phyloP scores from a whole-genome alignment of 345 rosid species.

The Eucalyptus polybractea region DNA sequence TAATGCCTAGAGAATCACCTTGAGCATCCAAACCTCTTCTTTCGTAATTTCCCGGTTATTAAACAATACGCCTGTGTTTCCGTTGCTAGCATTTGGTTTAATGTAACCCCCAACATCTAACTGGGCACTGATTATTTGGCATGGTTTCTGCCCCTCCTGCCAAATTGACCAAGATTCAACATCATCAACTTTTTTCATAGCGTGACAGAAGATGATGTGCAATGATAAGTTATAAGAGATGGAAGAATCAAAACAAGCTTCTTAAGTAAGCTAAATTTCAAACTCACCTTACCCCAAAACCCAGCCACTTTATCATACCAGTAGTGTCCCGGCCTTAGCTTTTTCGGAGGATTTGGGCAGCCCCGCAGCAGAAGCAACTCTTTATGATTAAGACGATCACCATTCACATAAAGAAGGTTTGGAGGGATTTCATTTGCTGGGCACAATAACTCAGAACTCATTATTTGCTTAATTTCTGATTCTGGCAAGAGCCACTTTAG shows the following conservation, averaged over 20 bases:
- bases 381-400: conserved; percentile 24
- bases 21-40: conserved; percentile 48
- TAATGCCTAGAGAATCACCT: conserved; percentile 26
- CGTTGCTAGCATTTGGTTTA: conserved; percentile 46
- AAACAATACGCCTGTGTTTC: conserved; percentile 43
- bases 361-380: conserved; percentile 41
- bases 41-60: conserved; percentile 63
- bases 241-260: not conserved
- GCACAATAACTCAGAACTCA: conserved; percentile 51
- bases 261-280: not conserved
- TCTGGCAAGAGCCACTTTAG: conserved; percentile 39
- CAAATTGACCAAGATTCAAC: conserved; percentile 1
- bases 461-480: conserved; percentile 36
- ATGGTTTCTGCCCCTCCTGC: conserved; percentile 76
- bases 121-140: conserved; percentile 53
- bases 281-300: conserved; percentile 86
- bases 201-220: not conserved
- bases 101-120: conserved; percentile 43
- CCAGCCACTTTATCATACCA: conserved; percentile 88
- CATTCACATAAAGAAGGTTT: conserved; percentile 45
- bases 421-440: conserved; percentile 63
- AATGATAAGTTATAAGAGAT: not conserved
- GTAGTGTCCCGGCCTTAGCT: conserved; percentile 59
- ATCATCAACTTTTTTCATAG: not conserved
- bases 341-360: conserved; percentile 61